phyloP scores from a whole-genome alignment of 2,329 filamentous ascomycete species.

The Neofusicoccum ribis region DNA sequence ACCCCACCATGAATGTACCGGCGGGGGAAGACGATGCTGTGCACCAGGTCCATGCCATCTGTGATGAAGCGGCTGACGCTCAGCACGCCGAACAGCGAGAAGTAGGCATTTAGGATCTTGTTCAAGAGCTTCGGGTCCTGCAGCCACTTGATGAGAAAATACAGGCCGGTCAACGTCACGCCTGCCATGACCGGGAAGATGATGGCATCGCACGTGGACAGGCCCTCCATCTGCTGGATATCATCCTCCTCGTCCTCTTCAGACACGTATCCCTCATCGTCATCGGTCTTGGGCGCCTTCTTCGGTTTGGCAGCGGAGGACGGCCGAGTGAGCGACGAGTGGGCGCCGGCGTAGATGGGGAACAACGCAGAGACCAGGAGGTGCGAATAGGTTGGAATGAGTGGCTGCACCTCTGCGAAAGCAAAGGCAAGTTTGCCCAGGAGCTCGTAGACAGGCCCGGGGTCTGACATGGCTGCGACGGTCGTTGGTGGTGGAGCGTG shows the following conservation, averaged over 20 bases:
- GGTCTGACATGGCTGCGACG: conserved; percentile 21
- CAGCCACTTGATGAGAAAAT: conserved; percentile 87
- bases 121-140: conserved; percentile 80
- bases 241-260: conserved; percentile 56
- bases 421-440: conserved; percentile 46
- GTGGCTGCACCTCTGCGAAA: conserved; percentile 41
- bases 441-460: conserved; percentile 30
- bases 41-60: conserved; percentile 66
- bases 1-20: conserved; percentile 60
- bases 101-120: conserved; percentile 79
- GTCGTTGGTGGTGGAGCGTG: background rate
- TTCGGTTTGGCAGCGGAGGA: conserved; percentile 70
- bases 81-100: conserved; percentile 75
- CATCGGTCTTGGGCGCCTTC: conserved; percentile 51
- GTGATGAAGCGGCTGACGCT: conserved; percentile 72
- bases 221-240: conserved; percentile 63
- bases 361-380: conserved; percentile 70
- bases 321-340: conserved; percentile 81
- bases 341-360: conserved; percentile 80
- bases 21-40: conserved; percentile 71
- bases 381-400: conserved; percentile 60
- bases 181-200: conserved; percentile 80
- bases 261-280: conserved; percentile 44
- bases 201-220: conserved; percentile 77
- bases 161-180: conserved; percentile 69